These are phyloP conservation scores for Gonium pectorale DNA, from an alignment of 139 green algal species.

Conservation along the genomic window DNA sequence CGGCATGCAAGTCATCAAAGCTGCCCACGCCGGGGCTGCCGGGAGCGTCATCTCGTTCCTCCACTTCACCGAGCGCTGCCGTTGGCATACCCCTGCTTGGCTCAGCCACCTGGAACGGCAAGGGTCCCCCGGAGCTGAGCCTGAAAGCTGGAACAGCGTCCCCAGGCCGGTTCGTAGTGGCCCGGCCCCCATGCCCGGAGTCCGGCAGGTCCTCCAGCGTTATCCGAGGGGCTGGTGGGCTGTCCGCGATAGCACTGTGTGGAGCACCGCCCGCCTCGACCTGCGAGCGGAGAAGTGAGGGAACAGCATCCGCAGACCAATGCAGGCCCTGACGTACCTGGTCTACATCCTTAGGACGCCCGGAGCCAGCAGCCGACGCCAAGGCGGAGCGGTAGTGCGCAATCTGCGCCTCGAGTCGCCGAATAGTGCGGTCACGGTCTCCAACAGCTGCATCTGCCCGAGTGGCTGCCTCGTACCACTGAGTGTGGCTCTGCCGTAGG, in stretches of 20 bases:
- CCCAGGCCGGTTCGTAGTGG: not conserved
- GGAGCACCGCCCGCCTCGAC: no score
- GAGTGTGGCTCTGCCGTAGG: not conserved
- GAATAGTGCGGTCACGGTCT: not conserved
- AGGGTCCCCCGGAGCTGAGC: conserved; percentile 10
- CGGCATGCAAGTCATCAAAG: no score
- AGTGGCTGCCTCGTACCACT: not conserved
- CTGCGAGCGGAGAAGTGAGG: no score
- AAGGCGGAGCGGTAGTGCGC: not conserved
- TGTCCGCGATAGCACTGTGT: no score
- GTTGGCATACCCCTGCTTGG: no score
- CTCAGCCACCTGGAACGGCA: conserved; percentile 15
- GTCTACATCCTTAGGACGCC: no score
- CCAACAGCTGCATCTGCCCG: not conserved
- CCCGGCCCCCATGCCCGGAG: not conserved
- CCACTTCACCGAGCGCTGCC: no score
- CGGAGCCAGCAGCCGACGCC: not conserved
- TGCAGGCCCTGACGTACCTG: no score
- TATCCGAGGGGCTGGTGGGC: not conserved
- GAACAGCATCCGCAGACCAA: no score
- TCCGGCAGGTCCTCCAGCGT: conserved; percentile 39
- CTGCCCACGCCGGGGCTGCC: no score
- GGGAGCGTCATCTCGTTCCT: no score
- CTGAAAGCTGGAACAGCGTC: not conserved
- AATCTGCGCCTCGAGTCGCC: not conserved